phyloP scores from a whole-genome alignment of 768 basidiomycete genomes.

The Pleurotus ostreatus region DNA sequence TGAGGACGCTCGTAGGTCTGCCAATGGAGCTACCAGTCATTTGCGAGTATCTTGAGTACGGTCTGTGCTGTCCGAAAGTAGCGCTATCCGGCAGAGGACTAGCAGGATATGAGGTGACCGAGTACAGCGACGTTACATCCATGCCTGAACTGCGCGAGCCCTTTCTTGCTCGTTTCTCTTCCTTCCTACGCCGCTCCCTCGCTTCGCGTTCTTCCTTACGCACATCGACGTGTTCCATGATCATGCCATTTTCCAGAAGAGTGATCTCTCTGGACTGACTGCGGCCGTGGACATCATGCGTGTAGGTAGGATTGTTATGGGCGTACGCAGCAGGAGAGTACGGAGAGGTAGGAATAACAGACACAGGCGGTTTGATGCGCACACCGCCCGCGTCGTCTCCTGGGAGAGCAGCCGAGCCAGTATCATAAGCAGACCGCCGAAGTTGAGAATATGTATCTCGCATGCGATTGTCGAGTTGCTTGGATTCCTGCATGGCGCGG shows the following conservation, averaged over 20 bases:
- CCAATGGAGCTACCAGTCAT: constrained; percentile 32
- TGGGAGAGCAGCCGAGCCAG: constrained; percentile 41
- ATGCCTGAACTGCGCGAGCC: constrained; percentile 65
- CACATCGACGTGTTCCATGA: constrained; percentile 84
- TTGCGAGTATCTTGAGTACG: constrained; percentile 59
- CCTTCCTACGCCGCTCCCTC: constrained; percentile 62
- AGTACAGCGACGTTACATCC: constrained; percentile 74
- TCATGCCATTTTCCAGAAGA: constrained; percentile 83
- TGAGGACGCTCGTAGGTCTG: constrained; percentile 59
- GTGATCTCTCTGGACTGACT: constrained; percentile 70
- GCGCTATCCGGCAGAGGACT: constrained; percentile 58
- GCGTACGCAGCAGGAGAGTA: not conserved
- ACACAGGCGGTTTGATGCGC: constrained; percentile 59
- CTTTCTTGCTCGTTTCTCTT: constrained; percentile 72
- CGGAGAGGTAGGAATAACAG: not conserved
- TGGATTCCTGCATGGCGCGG: constrained; percentile 74
- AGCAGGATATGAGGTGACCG: constrained; percentile 32
- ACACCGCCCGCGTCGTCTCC: constrained; percentile 61
- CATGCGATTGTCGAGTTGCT: constrained; percentile 70
- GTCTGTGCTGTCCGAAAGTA: constrained; percentile 31
- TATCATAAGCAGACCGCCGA: constrained; percentile 74
- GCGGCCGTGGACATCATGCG: constrained; percentile 37
- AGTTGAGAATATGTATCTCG: constrained; percentile 78
- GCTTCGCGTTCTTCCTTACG: constrained; percentile 76
- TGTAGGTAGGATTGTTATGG: constrained; percentile 36